Conservation (phyloP, 768 basidiomycete species). For the Agaricus sinodeliciosus region DNA sequence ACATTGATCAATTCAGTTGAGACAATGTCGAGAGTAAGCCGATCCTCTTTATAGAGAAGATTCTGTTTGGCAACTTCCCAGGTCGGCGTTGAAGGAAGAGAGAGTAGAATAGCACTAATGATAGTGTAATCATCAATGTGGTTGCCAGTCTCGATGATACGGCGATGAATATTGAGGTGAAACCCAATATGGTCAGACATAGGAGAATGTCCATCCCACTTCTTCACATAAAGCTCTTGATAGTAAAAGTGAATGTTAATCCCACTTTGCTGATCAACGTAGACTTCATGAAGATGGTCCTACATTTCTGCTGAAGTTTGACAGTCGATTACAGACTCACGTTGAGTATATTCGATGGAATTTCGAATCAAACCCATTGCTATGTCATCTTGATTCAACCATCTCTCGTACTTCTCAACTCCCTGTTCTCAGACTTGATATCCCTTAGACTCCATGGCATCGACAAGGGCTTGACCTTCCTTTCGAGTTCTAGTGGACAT, state of each 20-base stretch:
- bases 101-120: neutral
- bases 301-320: conserved; percentile 5
- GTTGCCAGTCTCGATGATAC: conserved; percentile 7
- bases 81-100: neutral
- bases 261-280: conserved; percentile 1
- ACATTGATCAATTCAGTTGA: conserved; percentile 14
- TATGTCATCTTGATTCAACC: neutral
- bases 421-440: too few relatives aligned
- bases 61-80: neutral
- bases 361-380: neutral
- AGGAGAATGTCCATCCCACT: conserved; percentile 8
- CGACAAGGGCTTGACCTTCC: too few relatives aligned
- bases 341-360: neutral
- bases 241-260: conserved; percentile 12
- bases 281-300: conserved; percentile 2
- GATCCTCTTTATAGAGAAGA: neutral
- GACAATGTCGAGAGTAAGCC: neutral
- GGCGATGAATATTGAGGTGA: conserved; percentile 9
- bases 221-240: conserved; percentile 11
- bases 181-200: too few relatives aligned
- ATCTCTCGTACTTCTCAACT: neutral
- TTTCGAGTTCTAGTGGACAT: too few relatives aligned
- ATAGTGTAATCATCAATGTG: neutral
- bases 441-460: too few relatives aligned
- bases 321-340: neutral